Percentiles rank a stretch among this genome's conserved stretches.
Conservation (phyloP, 495 filamentous ascomycete species). For the Penicillium goetzii region DNA sequence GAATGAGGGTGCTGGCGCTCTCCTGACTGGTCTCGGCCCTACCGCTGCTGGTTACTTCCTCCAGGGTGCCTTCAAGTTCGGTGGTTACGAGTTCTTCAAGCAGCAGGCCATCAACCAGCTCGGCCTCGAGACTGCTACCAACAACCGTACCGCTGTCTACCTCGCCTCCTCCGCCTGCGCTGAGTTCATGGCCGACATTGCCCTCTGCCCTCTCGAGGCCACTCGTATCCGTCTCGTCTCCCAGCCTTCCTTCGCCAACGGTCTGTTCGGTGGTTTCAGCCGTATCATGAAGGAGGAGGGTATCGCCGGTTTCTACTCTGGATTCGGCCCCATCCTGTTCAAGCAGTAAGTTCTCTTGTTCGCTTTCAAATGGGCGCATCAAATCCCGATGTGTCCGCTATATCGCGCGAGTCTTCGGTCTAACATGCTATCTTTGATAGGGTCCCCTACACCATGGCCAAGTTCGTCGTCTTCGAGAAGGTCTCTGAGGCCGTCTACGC, state of each 20-base stretch:
- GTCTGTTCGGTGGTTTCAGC: slow-evolving; percentile 77
- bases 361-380: background rate
- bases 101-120: slow-evolving; percentile 83
- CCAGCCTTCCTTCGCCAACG: slow-evolving; percentile 81
- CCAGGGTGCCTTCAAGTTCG: slow-evolving; percentile 94
- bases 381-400: background rate
- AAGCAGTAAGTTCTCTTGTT: slow-evolving; percentile 72
- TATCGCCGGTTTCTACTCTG: slow-evolving; percentile 89
- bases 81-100: slow-evolving; percentile 96
- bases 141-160: slow-evolving; percentile 89
- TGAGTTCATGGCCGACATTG: slow-evolving; percentile 94
- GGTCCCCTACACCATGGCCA: slow-evolving; percentile 99
- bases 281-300: slow-evolving; percentile 88
- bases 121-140: slow-evolving; percentile 76
- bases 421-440: slow-evolving; percentile 45
- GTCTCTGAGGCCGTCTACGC: slow-evolving; percentile 78
- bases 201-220: slow-evolving; percentile 90
- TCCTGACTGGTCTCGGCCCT: slow-evolving; percentile 84
- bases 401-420: background rate
- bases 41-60: slow-evolving; percentile 93
- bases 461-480: slow-evolving; percentile 99
- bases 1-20: slow-evolving; percentile 84
- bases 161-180: slow-evolving; percentile 80
- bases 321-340: slow-evolving; percentile 91
- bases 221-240: slow-evolving; percentile 95